Percentiles rank a stretch among this genome's conserved stretches.
Conservation (phyloP, 2,329 filamentous ascomycete species). For the Xenoacremonium recifei region DNA sequence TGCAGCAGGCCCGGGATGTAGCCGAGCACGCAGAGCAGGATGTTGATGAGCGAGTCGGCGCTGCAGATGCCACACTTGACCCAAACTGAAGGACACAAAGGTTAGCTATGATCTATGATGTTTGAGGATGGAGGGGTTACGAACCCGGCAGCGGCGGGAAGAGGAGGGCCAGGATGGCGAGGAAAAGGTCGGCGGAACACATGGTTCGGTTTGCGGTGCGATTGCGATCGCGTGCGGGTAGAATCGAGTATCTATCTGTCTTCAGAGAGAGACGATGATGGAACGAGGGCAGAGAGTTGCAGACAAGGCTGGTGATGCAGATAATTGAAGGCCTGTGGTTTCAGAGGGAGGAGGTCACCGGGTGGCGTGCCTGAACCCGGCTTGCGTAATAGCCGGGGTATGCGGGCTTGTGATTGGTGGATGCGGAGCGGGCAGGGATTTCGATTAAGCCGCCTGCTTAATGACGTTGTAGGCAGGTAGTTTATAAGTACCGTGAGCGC, state of each 20-base stretch:
- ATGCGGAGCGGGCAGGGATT: background rate
- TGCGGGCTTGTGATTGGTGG: constrained; percentile 9
- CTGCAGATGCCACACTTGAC: constrained; percentile 93
- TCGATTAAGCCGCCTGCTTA: background rate
- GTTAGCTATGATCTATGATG: constrained; percentile 17
- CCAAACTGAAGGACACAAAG: constrained; percentile 71
- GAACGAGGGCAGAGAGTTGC: constrained; percentile 6
- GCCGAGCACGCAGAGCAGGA: constrained; percentile 79
- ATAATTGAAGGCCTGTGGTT: background rate
- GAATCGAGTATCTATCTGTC: no score
- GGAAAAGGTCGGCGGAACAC: constrained; percentile 62
- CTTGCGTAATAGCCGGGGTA: constrained; percentile 19
- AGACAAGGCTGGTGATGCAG: constrained; percentile 20
- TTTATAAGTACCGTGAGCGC: no score
- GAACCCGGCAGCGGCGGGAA: constrained; percentile 65
- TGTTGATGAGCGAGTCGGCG: constrained; percentile 91
- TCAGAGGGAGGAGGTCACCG: constrained; percentile 12
- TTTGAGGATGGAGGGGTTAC: constrained; percentile 23
- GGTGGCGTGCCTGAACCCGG: constrained; percentile 11
- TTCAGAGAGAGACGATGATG: constrained; percentile 4
- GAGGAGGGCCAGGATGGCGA: constrained; percentile 61
- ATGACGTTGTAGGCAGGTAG: background rate
- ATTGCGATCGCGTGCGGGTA: background rate
- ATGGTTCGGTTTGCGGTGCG: constrained; percentile 34
- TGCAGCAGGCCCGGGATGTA: constrained; percentile 87